Evolutionary conservation across 2,329 filamentous ascomycete species (phyloP).

Genomic region (Sphaceloma murrayae): DNA sequence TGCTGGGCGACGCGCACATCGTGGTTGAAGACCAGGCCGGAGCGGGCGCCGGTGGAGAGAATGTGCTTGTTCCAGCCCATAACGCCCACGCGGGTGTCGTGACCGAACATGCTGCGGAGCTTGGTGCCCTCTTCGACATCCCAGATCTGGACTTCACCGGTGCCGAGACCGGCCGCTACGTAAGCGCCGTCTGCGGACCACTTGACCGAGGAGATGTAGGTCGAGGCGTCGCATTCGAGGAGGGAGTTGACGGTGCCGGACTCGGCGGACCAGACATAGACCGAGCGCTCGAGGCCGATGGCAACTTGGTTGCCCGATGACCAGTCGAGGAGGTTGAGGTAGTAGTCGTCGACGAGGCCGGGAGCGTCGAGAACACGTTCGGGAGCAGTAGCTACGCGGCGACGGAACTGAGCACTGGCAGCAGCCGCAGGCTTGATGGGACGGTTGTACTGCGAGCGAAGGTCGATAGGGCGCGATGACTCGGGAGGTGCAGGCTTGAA

Average conservation of each 20-base stretch:
- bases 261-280: constrained; percentile 98
- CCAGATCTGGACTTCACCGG: constrained; percentile 98
- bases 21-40: constrained; percentile 94
- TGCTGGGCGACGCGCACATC: constrained; percentile 95
- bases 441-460: constrained; percentile 95
- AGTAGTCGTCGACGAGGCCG: constrained; percentile 95
- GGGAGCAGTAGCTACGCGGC: constrained; percentile 85
- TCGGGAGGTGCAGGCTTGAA: constrained; percentile 98
- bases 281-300: constrained; percentile 90
- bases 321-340: constrained; percentile 97
- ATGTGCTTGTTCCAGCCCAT: constrained; percentile 99
- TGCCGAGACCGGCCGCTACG: constrained; percentile 86
- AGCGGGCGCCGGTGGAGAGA: constrained; percentile 87
- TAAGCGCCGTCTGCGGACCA: constrained; percentile 98
- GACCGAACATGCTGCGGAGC: constrained; percentile 96
- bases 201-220: constrained; percentile 95
- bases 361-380: constrained; percentile 95
- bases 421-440: constrained; percentile 71
- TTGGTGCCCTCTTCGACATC: constrained; percentile 91
- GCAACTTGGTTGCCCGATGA: constrained; percentile 96
- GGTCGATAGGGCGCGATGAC: constrained; percentile 95
- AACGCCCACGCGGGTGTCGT: constrained; percentile 90
- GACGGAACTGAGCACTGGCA: constrained; percentile 73
- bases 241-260: constrained; percentile 82
- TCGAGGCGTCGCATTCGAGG: constrained; percentile 78